phyloP scores from a whole-genome alignment of 305 asterid species.

The Solanum chacoense region DNA sequence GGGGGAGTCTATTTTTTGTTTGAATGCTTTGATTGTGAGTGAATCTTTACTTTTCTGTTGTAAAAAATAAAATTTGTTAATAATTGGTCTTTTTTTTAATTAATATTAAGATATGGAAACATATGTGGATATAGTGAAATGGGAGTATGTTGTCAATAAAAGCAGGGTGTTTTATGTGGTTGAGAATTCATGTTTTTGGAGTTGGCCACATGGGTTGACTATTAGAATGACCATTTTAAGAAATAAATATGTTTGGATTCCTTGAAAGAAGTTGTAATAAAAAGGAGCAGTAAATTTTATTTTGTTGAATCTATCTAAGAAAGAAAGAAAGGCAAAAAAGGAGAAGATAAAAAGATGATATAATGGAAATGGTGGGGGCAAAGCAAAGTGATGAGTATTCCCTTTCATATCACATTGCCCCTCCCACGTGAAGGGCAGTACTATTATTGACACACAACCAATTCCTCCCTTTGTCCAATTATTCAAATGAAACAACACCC shows the following conservation, averaged over 20 bases:
- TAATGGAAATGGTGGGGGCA: conserved; percentile 18
- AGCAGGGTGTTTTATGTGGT: neutral
- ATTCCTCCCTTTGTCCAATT: neutral
- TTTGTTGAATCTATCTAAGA: neutral
- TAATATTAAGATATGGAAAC: neutral
- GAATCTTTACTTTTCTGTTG: neutral
- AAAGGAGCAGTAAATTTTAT: neutral
- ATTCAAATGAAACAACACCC: neutral
- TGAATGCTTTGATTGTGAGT: neutral
- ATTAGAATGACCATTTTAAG: conserved; percentile 1
- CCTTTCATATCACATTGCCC: conserved; percentile 29
- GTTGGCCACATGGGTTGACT: neutral
- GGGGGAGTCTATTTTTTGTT: neutral
- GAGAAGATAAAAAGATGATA: conserved; percentile 3
- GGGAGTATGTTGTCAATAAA: neutral
- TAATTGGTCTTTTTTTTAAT: neutral
- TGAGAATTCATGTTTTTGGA: neutral
- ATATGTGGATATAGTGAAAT: neutral
- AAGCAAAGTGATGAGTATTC: conserved; percentile 17
- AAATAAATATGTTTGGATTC: neutral
- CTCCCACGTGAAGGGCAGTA: conserved; percentile 44
- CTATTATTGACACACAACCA: conserved; percentile 16
- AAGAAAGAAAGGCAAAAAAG: neutral
- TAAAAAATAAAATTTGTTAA: neutral
- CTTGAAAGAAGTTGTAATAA: neutral